phyloP scores from a whole-genome alignment of 768 basidiomycete genomes.

The Gymnopilus dilepis region DNA sequence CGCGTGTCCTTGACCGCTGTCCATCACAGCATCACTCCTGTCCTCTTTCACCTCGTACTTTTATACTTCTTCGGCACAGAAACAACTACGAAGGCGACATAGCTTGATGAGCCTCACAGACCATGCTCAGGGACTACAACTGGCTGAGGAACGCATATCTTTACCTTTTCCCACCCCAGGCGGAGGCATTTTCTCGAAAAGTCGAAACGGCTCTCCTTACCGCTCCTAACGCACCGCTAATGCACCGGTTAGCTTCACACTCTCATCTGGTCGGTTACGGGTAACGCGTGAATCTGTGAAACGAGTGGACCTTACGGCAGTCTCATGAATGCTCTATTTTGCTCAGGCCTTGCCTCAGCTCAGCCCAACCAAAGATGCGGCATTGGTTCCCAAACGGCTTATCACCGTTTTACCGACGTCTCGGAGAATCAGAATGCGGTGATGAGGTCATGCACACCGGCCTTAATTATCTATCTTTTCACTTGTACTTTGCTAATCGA shows the following conservation, averaged over 20 bases:
- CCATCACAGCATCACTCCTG: not conserved
- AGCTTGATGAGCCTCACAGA: not conserved
- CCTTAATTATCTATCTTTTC: not conserved
- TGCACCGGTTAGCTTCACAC: constrained; percentile 1
- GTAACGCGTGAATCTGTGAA: not conserved
- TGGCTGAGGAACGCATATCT: not conserved
- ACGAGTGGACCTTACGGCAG: not conserved
- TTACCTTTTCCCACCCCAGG: not conserved
- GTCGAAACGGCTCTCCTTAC: not conserved
- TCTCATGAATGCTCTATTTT: not conserved
- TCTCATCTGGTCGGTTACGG: not conserved
- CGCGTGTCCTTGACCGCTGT: constrained; percentile 1
- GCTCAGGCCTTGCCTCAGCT: not conserved
- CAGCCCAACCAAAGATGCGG: not conserved
- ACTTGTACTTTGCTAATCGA: not conserved
- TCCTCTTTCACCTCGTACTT: not conserved
- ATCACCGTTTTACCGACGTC: not conserved
- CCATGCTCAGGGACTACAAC: not conserved
- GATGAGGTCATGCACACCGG: not conserved
- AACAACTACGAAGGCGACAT: not conserved
- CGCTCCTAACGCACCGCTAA: too few relatives aligned
- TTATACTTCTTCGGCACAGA: not conserved
- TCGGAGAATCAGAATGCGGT: not conserved
- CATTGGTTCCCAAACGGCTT: constrained; percentile 1
- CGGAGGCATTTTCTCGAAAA: not conserved